phyloP scores from a whole-genome alignment of 495 filamentous ascomycete species.

The Podospora anserina region DNA sequence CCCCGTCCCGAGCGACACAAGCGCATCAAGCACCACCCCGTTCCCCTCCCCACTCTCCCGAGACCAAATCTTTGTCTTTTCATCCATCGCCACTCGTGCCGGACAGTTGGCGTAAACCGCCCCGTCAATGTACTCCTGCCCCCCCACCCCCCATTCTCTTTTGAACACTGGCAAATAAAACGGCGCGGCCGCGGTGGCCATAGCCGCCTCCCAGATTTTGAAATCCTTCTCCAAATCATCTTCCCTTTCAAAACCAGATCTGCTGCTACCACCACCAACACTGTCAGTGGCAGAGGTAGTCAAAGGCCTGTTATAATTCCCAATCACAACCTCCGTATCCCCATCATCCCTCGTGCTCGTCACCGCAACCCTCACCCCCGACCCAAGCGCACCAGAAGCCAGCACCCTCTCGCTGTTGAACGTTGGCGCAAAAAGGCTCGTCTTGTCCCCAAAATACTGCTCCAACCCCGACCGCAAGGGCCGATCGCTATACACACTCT shows the following conservation, averaged over 20 bases:
- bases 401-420: background rate
- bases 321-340: conserved; percentile 3
- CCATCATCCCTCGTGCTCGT: conserved; percentile 13
- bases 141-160: background rate
- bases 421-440: background rate
- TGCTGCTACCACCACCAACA: background rate
- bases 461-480: background rate
- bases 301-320: conserved; percentile 15
- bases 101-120: conserved; percentile 12
- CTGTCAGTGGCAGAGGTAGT: background rate
- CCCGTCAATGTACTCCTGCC: conserved; percentile 10
- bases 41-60: background rate
- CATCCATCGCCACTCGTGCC: conserved; percentile 9
- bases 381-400: background rate
- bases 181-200: conserved; percentile 14
- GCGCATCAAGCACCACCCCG: background rate
- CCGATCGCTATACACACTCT: background rate
- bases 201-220: conserved; percentile 8
- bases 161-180: conserved; percentile 7
- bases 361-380: conserved; percentile 10
- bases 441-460: background rate
- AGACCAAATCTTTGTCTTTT: conserved; percentile 8
- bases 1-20: background rate
- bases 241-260: conserved; percentile 2
- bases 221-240: conserved; percentile 8